Base-by-base conservation (phyloP, 352 stramenopile genomes). In the Phytophthora chlamydospora region DNA sequence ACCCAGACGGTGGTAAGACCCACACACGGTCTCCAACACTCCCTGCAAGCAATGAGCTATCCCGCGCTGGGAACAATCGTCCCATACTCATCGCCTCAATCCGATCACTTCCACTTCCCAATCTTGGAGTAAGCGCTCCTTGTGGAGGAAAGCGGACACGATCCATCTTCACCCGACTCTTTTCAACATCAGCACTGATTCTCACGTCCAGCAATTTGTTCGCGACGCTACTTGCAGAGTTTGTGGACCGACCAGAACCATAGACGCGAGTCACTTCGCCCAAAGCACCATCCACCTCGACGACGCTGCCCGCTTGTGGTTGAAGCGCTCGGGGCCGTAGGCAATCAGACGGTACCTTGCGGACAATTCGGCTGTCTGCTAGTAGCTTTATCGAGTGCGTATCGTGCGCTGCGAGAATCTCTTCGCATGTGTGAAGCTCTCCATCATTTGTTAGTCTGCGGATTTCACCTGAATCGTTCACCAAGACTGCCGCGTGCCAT, bases 1-100 rank as follows among this genome's bases (percentile, higher is more conserved):
- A 75, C 14, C 17, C 62, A 2, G 48, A 50, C n/a, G 36, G 60
- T 19, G 84, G 76, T 17, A 71, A 54, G 24, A 93, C 65, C 84
- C 84, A 93, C 16, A 93, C 82, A 6, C 58, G 76, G 47, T 93
- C 82, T 0, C 84, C 84, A 53, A 90, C 71, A 17, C 62, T 78
- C 29, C 84, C 80, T 29, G 57, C 68, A 14, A 78, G 32, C 14
- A 78, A 44, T 16, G 81, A 93, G 34, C 73, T 93, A 19, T 90
- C 76, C 0, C 77, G 79, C 19, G 78, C 68, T 38, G 84, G 76
- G 27, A 91, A 90, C 31, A 91, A 64, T 13, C 75, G 68, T n/a
- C 76, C 81, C 41, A 91, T 75, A 31, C 80, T 90, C 83, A 89
- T 90, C 8, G 80, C 80, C 65, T 89, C 77, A 45, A 90, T 90